Evolutionary conservation across 73 alveolate species (phyloP).

Genomic region (Blepharisma stoltei): DNA sequence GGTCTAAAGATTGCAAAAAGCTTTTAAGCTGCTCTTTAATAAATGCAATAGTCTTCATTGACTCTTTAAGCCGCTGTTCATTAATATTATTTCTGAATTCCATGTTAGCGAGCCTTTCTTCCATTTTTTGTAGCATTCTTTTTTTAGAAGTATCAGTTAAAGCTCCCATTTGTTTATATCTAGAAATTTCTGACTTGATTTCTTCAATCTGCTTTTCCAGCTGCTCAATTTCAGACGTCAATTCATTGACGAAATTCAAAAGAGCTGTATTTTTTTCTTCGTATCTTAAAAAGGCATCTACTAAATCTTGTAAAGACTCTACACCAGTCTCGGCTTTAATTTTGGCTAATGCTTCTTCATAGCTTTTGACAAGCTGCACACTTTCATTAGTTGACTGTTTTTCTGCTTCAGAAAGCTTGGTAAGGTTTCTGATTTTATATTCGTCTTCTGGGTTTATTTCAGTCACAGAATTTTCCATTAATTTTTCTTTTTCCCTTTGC

Average conservation of each 20-base stretch:
- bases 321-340: conserved; percentile 62
- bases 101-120: conserved; percentile 51
- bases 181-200: conserved; percentile 33
- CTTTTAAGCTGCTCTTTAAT: conserved; percentile 37
- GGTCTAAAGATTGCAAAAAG: conserved; percentile 14
- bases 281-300: conserved; percentile 56
- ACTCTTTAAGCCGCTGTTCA: conserved; percentile 35
- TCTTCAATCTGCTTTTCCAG: conserved; percentile 40
- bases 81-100: conserved; percentile 7
- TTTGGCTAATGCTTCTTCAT: conserved; percentile 62
- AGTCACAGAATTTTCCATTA: conserved; percentile 1
- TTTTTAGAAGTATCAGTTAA: conserved; percentile 56
- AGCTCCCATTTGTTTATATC: conserved; percentile 53
- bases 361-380: conserved; percentile 52
- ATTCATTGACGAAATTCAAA: conserved; percentile 34
- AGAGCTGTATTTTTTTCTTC: conserved; percentile 54
- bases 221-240: conserved; percentile 38
- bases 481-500: conserved; percentile 29
- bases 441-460: conserved; percentile 32
- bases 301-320: conserved; percentile 52
- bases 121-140: conserved; percentile 59
- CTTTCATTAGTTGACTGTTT: conserved; percentile 38
- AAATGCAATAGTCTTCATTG: conserved; percentile 49
- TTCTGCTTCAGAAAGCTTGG: conserved; percentile 31
- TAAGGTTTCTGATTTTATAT: conserved; percentile 25